phyloP scores from a whole-genome alignment of 2,329 filamentous ascomycete genomes.

The Beauveria rudraprayagi region DNA sequence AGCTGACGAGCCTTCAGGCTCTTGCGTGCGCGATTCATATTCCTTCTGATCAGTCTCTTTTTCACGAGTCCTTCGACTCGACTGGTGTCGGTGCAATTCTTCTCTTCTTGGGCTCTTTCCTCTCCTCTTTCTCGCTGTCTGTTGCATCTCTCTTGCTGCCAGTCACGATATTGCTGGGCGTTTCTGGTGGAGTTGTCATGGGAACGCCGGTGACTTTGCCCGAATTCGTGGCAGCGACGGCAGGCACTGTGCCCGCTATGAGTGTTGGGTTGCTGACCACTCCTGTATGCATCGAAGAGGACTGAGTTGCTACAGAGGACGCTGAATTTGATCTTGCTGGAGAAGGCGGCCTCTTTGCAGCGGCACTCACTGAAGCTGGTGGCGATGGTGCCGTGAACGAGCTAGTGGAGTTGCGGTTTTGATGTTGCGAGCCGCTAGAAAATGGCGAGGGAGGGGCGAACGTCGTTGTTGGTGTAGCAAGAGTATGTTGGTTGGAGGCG shows the following conservation, averaged over 20 bases:
- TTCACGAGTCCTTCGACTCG: constrained; percentile 18
- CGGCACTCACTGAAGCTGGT: constrained; percentile 46
- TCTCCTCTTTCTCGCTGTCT: constrained; percentile 46
- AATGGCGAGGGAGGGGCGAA: constrained; percentile 56
- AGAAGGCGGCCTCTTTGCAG: constrained; percentile 61
- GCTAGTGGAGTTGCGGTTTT: constrained; percentile 50
- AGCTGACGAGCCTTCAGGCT: background rate
- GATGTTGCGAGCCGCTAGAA: constrained; percentile 38
- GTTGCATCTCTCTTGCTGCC: constrained; percentile 50
- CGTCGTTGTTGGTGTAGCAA: constrained; percentile 60
- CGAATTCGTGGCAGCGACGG: constrained; percentile 66
- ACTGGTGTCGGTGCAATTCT: constrained; percentile 62
- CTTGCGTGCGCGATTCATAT: background rate
- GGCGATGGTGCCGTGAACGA: constrained; percentile 52
- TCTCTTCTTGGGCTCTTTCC: constrained; percentile 55
- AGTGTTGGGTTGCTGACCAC: constrained; percentile 72
- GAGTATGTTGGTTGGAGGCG: constrained; percentile 54
- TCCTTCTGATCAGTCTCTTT: background rate
- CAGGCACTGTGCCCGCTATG: constrained; percentile 67
- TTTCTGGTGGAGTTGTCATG: constrained; percentile 84
- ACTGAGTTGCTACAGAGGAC: constrained; percentile 67
- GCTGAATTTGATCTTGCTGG: constrained; percentile 80
- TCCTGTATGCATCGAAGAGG: constrained; percentile 37
- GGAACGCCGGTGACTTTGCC: constrained; percentile 56
- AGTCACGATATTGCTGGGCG: constrained; percentile 46